phyloP scores from a whole-genome alignment of 2,329 filamentous ascomycete species.

The Penicillium rolfsii region DNA sequence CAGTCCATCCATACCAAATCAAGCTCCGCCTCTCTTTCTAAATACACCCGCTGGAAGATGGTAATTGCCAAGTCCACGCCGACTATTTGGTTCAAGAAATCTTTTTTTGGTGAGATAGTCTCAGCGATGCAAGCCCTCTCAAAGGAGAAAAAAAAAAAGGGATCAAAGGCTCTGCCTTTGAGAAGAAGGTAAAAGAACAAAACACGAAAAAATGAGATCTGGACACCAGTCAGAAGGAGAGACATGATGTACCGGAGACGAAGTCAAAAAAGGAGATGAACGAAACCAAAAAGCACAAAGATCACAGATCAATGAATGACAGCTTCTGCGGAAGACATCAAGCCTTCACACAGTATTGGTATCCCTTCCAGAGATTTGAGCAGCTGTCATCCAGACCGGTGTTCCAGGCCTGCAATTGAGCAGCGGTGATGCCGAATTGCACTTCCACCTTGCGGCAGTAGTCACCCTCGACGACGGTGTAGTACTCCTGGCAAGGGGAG shows the following conservation, averaged over 20 bases:
- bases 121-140: background rate
- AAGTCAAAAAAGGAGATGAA: background rate
- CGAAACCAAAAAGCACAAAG: background rate
- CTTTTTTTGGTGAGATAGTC: conserved; percentile 8
- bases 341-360: conserved; percentile 35
- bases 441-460: conserved; percentile 32
- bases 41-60: background rate
- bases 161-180: conserved; percentile 3
- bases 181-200: background rate
- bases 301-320: background rate
- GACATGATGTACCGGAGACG: background rate
- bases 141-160: background rate
- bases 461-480: conserved; percentile 29
- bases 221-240: background rate
- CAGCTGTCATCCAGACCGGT: conserved; percentile 33
- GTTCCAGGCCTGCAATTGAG: conserved; percentile 33
- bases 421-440: conserved; percentile 24
- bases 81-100: conserved; percentile 17
- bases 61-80: background rate
- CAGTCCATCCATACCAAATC: conserved; percentile 6
- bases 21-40: background rate
- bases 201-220: background rate
- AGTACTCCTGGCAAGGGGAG: conserved; percentile 27
- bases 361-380: conserved; percentile 38
- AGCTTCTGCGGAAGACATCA: background rate